Evolutionary conservation across 768 basidiomycete genomes (phyloP), one percentile per base, ranked within the genome.

Genomic region (Lentinula aciculospora): DNA sequence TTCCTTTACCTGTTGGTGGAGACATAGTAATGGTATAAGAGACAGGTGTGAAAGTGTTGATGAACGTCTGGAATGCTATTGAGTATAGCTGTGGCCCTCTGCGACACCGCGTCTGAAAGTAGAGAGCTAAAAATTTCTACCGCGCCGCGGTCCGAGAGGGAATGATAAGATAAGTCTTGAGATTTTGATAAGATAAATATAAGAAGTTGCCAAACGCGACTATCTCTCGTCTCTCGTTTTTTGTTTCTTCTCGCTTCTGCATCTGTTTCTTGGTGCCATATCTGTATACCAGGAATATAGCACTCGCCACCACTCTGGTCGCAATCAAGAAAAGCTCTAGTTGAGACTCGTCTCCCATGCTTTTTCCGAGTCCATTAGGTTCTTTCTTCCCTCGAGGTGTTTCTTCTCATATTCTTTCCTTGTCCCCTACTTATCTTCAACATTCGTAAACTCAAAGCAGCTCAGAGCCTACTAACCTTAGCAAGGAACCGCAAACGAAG

Each of bases 1-100:
- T 89, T 72, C 87, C 66, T 72, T 71, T 74, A 80, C 87, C 60
- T 76, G 76, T 67, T 13, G 74, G 68, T 36, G 79, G 77, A 47
- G 81, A 80, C 69, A 78, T 76, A 54, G 21, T 66, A 39, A 56
- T 56, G 48, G 59, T 58, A 46, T 40, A 53, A 37, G 19, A 37
- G 29, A 45, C 21, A 56, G 37, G 9, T 27, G 34, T 28, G 25
- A 12, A 42, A 37, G 34, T 54, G 37, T 54, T n/a, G 28, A 56
- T 25, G 44, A 56, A 34, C 4, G 54, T 44, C 54, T 44, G 28
- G 27, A 32, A 45, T 44, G 54, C 54, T 56, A 23, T 56, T 44
- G 54, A n/a, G 40, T 42, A 42, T 42, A 34, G 50, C 50, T 53
- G 28, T 49, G 32, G 32, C 27, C 32, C n/a, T n/a, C n/a, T 53